Percentiles rank a stretch among this genome's conserved stretches.
Evolutionary conservation across 345 rosid genomes (phyloP).

Genomic region (Cochlearia excelsa): DNA sequence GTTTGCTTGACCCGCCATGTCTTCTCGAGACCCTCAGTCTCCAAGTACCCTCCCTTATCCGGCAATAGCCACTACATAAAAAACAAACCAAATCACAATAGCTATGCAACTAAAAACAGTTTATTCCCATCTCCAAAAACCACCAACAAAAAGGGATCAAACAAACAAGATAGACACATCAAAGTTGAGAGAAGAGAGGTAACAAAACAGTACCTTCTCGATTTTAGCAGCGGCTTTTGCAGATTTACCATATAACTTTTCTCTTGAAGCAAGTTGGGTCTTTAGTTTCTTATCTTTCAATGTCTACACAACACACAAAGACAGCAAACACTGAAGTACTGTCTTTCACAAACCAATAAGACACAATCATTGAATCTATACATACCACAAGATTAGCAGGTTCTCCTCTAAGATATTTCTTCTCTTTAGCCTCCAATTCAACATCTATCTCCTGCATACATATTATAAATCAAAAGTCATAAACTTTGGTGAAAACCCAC

Average conservation of each 20-base stretch:
- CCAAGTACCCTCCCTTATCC: conserved; percentile 75
- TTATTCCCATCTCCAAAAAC: conserved; percentile 6
- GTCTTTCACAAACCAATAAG: conserved; percentile 22
- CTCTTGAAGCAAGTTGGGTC: conserved; percentile 67
- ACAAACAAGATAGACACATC: conserved; percentile 7
- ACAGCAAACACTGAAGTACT: conserved; percentile 5
- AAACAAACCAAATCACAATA: conserved; percentile 18
- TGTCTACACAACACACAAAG: conserved; percentile 27
- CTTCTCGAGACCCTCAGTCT: conserved; percentile 82
- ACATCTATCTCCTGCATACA: conserved; percentile 47
- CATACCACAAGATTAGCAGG: conserved; percentile 67
- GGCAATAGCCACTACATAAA: conserved; percentile 79
- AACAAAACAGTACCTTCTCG: conserved; percentile 56
- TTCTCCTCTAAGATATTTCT: conserved; percentile 75
- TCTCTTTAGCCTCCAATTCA: conserved; percentile 52
- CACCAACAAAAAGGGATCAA: background rate
- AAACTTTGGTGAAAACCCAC: conserved; percentile 16
- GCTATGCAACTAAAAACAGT: conserved; percentile 1
- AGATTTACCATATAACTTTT: conserved; percentile 58
- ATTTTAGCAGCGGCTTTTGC: conserved; percentile 78
- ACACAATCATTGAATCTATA: background rate
- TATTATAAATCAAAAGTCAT: conserved; percentile 15
- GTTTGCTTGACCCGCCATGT: conserved; percentile 78
- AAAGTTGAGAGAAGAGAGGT: background rate
- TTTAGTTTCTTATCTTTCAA: conserved; percentile 68